Conservation (phyloP, 2,329 filamentous ascomycete genomes). For the Periconia sp. region DNA sequence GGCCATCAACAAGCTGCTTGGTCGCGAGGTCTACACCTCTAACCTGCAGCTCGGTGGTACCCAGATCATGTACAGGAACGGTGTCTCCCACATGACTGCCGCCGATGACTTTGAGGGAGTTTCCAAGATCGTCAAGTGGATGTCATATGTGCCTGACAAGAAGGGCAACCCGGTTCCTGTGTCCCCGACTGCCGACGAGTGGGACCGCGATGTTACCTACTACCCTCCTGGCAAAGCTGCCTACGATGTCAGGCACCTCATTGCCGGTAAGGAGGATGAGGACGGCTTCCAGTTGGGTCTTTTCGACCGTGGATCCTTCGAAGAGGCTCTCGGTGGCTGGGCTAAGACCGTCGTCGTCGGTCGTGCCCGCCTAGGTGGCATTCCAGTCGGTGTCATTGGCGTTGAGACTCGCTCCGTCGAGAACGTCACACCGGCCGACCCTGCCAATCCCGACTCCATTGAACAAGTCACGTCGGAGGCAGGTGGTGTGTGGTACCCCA, state of each 20-base stretch:
- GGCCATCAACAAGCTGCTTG: conserved; percentile 96
- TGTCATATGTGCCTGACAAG: conserved; percentile 96
- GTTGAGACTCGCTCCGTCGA: conserved; percentile 96
- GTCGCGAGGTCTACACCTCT: conserved; percentile 97
- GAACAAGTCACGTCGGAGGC: conserved; percentile 95
- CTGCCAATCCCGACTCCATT: conserved; percentile 97
- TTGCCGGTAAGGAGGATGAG: conserved; percentile 83
- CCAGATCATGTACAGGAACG: conserved; percentile 99
- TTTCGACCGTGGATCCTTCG: conserved; percentile 96
- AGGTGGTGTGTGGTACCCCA: conserved; percentile 99
- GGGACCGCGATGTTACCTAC: conserved; percentile 92
- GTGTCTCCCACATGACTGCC: conserved; percentile 98
- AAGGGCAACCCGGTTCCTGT: conserved; percentile 93
- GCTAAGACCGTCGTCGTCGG: conserved; percentile 95
- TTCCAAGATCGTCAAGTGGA: conserved; percentile 96
- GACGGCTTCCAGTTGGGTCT: conserved; percentile 88
- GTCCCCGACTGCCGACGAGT: conserved; percentile 80
- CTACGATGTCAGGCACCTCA: conserved; percentile 94
- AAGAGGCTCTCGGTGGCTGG: conserved; percentile 96
- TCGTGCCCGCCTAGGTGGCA: conserved; percentile 93
- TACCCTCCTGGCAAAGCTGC: conserved; percentile 79
- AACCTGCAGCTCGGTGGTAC: conserved; percentile 99
- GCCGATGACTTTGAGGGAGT: conserved; percentile 98
- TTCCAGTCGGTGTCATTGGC: conserved; percentile 96
- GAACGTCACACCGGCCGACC: conserved; percentile 95